These are phyloP conservation scores for Botryotinia calthae DNA, from an alignment of 2,329 filamentous ascomycete genomes.

Conservation along the genomic window DNA sequence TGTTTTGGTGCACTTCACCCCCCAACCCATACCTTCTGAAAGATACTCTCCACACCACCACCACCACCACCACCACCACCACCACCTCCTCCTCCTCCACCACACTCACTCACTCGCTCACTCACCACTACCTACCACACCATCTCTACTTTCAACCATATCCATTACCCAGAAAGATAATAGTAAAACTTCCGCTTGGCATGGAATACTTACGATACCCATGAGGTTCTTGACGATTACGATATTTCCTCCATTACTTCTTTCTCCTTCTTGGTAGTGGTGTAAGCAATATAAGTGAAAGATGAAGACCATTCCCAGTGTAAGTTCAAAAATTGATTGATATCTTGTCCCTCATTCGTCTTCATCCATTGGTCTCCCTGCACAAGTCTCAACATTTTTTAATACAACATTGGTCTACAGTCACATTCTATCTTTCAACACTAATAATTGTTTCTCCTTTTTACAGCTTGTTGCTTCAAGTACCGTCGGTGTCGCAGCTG, in stretches of 20 bases:
- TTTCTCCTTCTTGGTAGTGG: constrained; percentile 27
- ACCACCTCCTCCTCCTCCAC: too few species aligned
- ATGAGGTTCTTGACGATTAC: constrained; percentile 31
- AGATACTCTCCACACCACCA: not conserved
- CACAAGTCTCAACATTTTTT: constrained; percentile 1
- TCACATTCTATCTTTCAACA: not conserved
- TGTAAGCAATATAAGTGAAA: constrained; percentile 26
- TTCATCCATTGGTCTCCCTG: constrained; percentile 13
- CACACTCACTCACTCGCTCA: not conserved
- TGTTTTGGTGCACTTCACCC: not conserved
- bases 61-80: not conserved
- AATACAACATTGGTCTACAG: not conserved
- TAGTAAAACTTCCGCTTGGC: constrained; percentile 15
- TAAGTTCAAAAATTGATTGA: constrained; percentile 26
- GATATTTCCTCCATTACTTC: constrained; percentile 29
- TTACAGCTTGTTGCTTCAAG: constrained; percentile 40
- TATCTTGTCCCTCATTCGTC: constrained; percentile 1
- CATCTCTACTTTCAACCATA: not conserved
- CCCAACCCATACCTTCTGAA: constrained; percentile 16
- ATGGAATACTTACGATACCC: constrained; percentile 35
- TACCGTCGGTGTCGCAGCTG: constrained; percentile 39
- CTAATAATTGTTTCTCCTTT: constrained; percentile 23
- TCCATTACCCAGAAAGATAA: not conserved
- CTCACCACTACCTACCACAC: not conserved
- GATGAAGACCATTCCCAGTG: constrained; percentile 39